These are phyloP conservation scores for Tolypocladium album DNA, from an alignment of 2,329 filamentous ascomycete genomes.

Conservation along the genomic window DNA sequence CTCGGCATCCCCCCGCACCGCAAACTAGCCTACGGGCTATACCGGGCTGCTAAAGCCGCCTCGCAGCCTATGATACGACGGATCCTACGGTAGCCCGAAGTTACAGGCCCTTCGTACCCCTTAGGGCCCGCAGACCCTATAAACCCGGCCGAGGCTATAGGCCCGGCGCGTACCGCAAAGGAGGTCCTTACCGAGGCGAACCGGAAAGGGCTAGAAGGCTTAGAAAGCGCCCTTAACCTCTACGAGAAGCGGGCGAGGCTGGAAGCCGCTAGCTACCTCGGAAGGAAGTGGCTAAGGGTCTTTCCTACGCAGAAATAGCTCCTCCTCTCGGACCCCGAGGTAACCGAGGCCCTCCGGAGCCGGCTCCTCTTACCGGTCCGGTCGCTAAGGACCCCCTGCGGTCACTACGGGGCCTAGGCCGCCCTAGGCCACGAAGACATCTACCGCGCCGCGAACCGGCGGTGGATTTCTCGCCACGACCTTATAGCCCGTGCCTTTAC, in stretches of 20 bases:
- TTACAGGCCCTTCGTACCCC: no score
- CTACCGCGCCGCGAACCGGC: background rate
- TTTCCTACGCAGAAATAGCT: background rate
- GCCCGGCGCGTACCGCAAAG: no score
- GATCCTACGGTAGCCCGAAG: no score
- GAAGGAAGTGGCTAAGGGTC: background rate
- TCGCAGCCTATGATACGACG: background rate
- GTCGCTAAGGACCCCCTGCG: background rate
- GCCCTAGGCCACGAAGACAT: background rate
- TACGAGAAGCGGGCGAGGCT: background rate
- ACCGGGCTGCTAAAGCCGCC: background rate
- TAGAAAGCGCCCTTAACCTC: background rate
- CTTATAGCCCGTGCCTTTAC: background rate
- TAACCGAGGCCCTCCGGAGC: background rate
- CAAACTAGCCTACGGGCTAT: background rate
- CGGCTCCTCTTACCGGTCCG: background rate
- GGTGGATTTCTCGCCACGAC: background rate
- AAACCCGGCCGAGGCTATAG: no score
- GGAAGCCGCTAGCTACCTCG: background rate
- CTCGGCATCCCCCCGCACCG: background rate
- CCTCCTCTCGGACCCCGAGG: background rate
- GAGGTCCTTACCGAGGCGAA: background rate
- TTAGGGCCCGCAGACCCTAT: no score
- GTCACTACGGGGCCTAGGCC: background rate
- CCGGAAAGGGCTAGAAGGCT: background rate